A percentile compares a stretch with the other conserved stretches of the same genome.
Evolutionary conservation across 2,329 filamentous ascomycete genomes (phyloP).

Genomic region (Neofusicoccum laricinum): DNA sequence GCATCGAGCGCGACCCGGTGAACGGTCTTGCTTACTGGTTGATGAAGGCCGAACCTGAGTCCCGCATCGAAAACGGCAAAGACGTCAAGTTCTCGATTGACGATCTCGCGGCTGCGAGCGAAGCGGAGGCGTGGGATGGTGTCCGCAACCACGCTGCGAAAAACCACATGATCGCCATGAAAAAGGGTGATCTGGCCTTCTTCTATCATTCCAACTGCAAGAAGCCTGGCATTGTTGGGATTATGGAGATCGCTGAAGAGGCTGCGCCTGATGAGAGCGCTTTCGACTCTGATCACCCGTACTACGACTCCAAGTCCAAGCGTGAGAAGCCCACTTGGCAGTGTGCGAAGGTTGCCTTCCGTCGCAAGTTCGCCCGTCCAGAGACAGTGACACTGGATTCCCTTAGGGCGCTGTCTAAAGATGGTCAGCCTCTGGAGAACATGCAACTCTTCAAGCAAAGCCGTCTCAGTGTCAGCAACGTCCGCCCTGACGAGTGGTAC

Average conservation of each 20-base stretch:
- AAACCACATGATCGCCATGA: slow-evolving; percentile 91
- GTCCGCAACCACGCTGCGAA: slow-evolving; percentile 60
- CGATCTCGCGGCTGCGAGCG: slow-evolving; percentile 68
- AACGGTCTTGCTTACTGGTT: slow-evolving; percentile 41
- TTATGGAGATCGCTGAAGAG: slow-evolving; percentile 85
- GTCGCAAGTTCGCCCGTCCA: slow-evolving; percentile 66
- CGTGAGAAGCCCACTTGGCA: slow-evolving; percentile 75
- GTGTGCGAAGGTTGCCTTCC: slow-evolving; percentile 83
- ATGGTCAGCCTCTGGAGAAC: slow-evolving; percentile 59
- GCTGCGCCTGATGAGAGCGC: slow-evolving; percentile 76
- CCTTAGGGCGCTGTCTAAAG: slow-evolving; percentile 61
- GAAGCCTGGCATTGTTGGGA: slow-evolving; percentile 78
- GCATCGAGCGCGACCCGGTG: slow-evolving; percentile 4
- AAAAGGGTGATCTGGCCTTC: slow-evolving; percentile 85
- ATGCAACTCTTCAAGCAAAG: slow-evolving; percentile 83
- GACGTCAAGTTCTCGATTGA: slow-evolving; percentile 96
- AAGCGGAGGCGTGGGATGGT: slow-evolving; percentile 89
- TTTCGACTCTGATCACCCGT: slow-evolving; percentile 69
- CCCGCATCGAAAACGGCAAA: slow-evolving; percentile 78
- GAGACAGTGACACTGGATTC: slow-evolving; percentile 68
- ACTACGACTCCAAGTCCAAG: slow-evolving; percentile 78
- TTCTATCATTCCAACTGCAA: slow-evolving; percentile 98
- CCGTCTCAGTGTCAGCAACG: slow-evolving; percentile 76
- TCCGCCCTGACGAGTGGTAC: slow-evolving; percentile 63
- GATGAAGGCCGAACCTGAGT: slow-evolving; percentile 68